Evolutionary conservation across 2,329 filamentous ascomycete species (phyloP).

Genomic region (Ascochyta fabae): DNA sequence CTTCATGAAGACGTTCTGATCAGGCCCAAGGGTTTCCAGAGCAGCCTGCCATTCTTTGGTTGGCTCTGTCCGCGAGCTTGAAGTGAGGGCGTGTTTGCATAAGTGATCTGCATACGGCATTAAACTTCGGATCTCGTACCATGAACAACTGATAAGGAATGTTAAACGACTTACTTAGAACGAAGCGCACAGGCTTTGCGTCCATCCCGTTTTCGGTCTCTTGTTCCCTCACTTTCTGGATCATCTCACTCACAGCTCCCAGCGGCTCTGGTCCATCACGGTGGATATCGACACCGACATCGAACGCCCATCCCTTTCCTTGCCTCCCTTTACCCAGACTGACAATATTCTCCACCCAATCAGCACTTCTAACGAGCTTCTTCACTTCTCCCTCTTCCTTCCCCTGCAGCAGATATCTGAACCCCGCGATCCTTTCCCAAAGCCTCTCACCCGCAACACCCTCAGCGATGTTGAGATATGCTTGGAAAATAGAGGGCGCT

Average conservation of each 20-base stretch:
- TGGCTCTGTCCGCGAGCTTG: slow-evolving; percentile 47
- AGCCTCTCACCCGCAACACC: slow-evolving; percentile 65
- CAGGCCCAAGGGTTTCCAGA: slow-evolving; percentile 71
- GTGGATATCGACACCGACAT: slow-evolving; percentile 83
- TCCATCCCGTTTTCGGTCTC: slow-evolving; percentile 62
- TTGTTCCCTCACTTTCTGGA: slow-evolving; percentile 52
- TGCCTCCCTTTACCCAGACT: slow-evolving; percentile 67
- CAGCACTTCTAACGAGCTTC: slow-evolving; percentile 40
- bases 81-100: slow-evolving; percentile 83
- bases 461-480: slow-evolving; percentile 69
- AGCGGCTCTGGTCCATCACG: slow-evolving; percentile 71
- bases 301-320: slow-evolving; percentile 71
- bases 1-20: slow-evolving; percentile 80
- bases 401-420: slow-evolving; percentile 78
- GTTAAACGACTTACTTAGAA: slow-evolving; percentile 67
- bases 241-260: slow-evolving; percentile 45
- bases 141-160: background rate
- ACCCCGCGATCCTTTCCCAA: slow-evolving; percentile 75
- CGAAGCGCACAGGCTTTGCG: slow-evolving; percentile 62
- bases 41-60: slow-evolving; percentile 73
- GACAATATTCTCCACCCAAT: slow-evolving; percentile 59
- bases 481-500: slow-evolving; percentile 64
- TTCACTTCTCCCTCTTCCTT: slow-evolving; percentile 47
- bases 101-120: slow-evolving; percentile 72
- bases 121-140: background rate